Evolutionary conservation across 75 land plant species (phyloP), one percentile per base, ranked within the genome.

Genomic region (Gnetum montanum): DNA sequence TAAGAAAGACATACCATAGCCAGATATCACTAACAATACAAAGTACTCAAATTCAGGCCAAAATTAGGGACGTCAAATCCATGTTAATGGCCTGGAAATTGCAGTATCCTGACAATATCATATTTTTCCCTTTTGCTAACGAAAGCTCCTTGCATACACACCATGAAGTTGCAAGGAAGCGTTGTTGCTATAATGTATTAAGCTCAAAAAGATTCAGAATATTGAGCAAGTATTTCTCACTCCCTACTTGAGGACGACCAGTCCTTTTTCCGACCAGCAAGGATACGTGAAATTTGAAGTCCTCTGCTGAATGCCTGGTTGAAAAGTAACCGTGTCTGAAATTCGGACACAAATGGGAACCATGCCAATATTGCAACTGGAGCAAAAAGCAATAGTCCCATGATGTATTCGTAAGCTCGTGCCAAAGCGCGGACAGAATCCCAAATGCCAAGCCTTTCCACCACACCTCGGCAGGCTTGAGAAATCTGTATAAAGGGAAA

Each of bases 271-370:
- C 69, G 66, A 3, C 90, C 90, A 37, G 91, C 89, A 49, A 86
- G 89, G 70, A 83, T 83, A 47, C 84, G 79, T 22, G 87, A 84
- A 24, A 84, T 80, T 59, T 84, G 87, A 49, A 84, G 54, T 30
- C 87, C 87, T 64, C 87, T 76, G 22, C 87, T 84, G 67, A 84
- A 84, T 15, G 84, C 87, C 43, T 84, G 87, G 49, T 84, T 84
- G 73, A 84, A 84, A 24, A 84, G 62, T 56, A 84, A 50, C 3
- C 84, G 76, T 19, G 80, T 80, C 61, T 84, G 87, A 45, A 84
- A 84, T 60, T 79, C 86, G 20, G 86, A 83, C 2, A 83, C 74
- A 38, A 83, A 79, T 2, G 83, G 86, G 46, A 84, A 84, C 87
- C 87, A 84, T 33, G 87, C 75, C 31, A 84, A 61, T 38, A 76